Base-by-base conservation (phyloP, 208 protist species). In the Herpetomonas tarakana region DNA sequence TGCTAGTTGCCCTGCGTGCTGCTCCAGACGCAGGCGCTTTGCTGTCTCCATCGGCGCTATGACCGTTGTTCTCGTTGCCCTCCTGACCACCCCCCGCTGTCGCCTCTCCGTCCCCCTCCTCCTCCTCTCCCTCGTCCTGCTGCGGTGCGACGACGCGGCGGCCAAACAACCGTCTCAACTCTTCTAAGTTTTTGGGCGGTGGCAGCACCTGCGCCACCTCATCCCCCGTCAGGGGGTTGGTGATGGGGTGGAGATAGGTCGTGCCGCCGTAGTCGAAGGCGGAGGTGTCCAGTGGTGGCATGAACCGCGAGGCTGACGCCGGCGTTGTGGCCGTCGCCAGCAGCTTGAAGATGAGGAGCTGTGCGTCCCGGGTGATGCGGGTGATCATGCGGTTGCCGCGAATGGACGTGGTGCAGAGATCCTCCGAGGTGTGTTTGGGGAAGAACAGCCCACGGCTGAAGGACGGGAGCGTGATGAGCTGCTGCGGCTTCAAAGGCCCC, bases 231-330 rank as follows among this genome's bases (percentile, higher is more conserved):
- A 29, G 27, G 1, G 28, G 52, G 30, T 71, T 58, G 51, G 46
- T 53, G 49, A 81, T 6, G 50, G 68, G 51, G 38, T 78, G 65
- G 44, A 83, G 38, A 6, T 65, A 51, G 18, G 74, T 52, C 1
- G 76, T 68, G 22, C 76, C 76, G 26, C 76, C 76, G 61, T 78
- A 83, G 68, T 83, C 76, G 68, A 75, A 83, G 18, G 47, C 53
- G 60, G 46, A 35, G 26, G 65, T 35, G 27, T 74, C 68, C 22
- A 83, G 52, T 25, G 76, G 76, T 38, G 65, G 58, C 71, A 78
- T 83, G 27, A 78, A 78, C 55, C 64, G 66, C n/a, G 66, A 67
- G 11, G 69, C 65, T 7, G 71, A 71, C n/a, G 66, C 63, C 25
- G 76, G 76, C 27, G 73, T 65, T 1, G 73, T 78, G 1, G 71